Conservation (phyloP, 1,284 basidiomycete species). For the Malassezia globosa region DNA sequence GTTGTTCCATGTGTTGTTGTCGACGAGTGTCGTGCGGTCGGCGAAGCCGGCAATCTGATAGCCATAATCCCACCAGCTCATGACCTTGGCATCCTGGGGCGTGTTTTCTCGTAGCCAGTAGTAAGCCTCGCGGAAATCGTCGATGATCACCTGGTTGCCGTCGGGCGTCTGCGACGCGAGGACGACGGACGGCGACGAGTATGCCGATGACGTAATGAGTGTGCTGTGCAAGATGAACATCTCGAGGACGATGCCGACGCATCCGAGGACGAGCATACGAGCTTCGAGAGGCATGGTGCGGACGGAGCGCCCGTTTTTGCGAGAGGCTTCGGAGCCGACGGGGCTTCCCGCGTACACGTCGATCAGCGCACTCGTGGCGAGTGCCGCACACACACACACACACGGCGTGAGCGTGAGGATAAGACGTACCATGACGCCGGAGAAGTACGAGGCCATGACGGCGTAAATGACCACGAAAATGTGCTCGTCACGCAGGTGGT, state of each 20-base stretch:
- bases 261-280: slow-evolving; percentile 64
- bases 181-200: slow-evolving; percentile 96
- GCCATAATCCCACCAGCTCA: slow-evolving; percentile 99
- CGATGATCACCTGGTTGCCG: slow-evolving; percentile 86
- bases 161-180: slow-evolving; percentile 69
- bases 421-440: slow-evolving; percentile 94
- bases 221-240: slow-evolving; percentile 81
- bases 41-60: slow-evolving; percentile 99
- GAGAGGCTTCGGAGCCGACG: background rate
- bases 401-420: slow-evolving; percentile 87
- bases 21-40: slow-evolving; percentile 87
- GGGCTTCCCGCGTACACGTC: slow-evolving; percentile 66
- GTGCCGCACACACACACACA: slow-evolving; percentile 79
- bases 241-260: slow-evolving; percentile 66
- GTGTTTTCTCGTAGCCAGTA: slow-evolving; percentile 98
- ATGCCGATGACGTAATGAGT: slow-evolving; percentile 85
- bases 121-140: slow-evolving; percentile 99
- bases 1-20: slow-evolving; percentile 99
- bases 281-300: slow-evolving; percentile 75
- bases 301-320: background rate
- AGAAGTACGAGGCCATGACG: slow-evolving; percentile 91
- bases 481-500: slow-evolving; percentile 86
- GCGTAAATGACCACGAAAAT: slow-evolving; percentile 98
- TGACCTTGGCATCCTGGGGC: slow-evolving; percentile 75
- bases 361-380: slow-evolving; percentile 76